Evolutionary conservation across 768 basidiomycete species (phyloP).

Genomic region (Termitomyces sp.): DNA sequence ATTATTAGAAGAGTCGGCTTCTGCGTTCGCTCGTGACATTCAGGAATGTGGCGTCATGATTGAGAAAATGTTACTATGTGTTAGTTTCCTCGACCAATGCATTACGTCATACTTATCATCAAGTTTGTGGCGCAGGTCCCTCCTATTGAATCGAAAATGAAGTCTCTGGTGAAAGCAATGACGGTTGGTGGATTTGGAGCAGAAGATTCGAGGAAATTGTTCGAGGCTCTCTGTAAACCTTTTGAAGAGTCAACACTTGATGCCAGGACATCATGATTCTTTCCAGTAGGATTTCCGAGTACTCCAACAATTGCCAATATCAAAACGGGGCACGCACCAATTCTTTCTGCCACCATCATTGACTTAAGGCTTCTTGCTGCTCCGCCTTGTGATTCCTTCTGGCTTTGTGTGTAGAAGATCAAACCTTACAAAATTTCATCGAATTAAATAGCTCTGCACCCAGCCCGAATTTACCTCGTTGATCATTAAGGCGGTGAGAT

Average conservation of each 20-base stretch:
- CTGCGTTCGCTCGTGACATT: slow-evolving; percentile 31
- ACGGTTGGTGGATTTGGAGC: slow-evolving; percentile 39
- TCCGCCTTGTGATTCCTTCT: too few relatives aligned
- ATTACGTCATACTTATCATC: neutral
- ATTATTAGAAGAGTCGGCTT: slow-evolving; percentile 1
- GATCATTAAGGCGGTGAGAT: too few relatives aligned
- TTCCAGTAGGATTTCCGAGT: neutral
- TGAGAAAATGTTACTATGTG: slow-evolving; percentile 27
- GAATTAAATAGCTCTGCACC: too few relatives aligned
- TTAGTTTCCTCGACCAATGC: slow-evolving; percentile 14
- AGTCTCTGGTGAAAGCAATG: slow-evolving; percentile 43
- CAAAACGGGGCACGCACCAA: neutral
- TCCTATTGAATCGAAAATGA: slow-evolving; percentile 32
- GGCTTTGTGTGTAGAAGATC: neutral
- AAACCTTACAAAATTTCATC: neutral
- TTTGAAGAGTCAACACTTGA: slow-evolving; percentile 39
- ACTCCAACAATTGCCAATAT: neutral
- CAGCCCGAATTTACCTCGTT: too few relatives aligned
- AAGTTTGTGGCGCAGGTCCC: slow-evolving; percentile 27
- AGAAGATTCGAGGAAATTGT: slow-evolving; percentile 42
- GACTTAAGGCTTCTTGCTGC: neutral
- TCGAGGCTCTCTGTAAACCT: slow-evolving; percentile 42
- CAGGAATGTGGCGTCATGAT: slow-evolving; percentile 35
- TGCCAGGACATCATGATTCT: slow-evolving; percentile 1
- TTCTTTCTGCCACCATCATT: neutral